Evolutionary conservation across 169 alveolate genomes (phyloP).

Genomic region (Ophryocystis elektroscirrha): DNA sequence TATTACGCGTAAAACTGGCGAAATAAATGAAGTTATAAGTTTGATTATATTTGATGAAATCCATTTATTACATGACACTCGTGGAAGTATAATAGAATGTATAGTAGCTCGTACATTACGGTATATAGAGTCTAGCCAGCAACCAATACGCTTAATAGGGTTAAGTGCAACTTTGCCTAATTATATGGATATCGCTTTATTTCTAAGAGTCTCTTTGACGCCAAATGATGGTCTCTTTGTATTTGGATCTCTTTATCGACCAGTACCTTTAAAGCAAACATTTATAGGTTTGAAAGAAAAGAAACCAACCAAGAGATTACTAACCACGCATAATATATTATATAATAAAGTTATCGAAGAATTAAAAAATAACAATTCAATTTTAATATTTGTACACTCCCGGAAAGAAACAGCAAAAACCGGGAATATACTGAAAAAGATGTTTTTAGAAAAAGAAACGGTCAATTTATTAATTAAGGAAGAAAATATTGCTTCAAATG

Average conservation of each 20-base stretch:
- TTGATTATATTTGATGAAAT: slow-evolving; percentile 96
- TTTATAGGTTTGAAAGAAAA: slow-evolving; percentile 92
- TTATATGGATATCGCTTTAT: slow-evolving; percentile 90
- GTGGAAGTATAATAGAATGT: slow-evolving; percentile 98
- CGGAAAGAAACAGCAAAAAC: slow-evolving; percentile 95
- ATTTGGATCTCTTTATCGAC: slow-evolving; percentile 84
- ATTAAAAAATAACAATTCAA: slow-evolving; percentile 63
- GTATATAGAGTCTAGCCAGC: slow-evolving; percentile 55
- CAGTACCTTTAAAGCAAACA: slow-evolving; percentile 87
- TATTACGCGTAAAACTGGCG: slow-evolving; percentile 88
- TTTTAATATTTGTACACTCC: slow-evolving; percentile 90
- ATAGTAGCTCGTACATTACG: slow-evolving; percentile 91
- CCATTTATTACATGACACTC: slow-evolving; percentile 90
- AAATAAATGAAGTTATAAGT: slow-evolving; percentile 73
- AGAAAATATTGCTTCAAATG: slow-evolving; percentile 61
- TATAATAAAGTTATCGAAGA: slow-evolving; percentile 62
- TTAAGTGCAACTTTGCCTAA: slow-evolving; percentile 99
- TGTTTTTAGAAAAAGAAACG: slow-evolving; percentile 59
- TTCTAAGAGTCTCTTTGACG: slow-evolving; percentile 62
- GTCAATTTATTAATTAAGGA: slow-evolving; percentile 52
- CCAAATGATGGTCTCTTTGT: slow-evolving; percentile 67
- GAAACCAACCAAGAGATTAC: slow-evolving; percentile 75
- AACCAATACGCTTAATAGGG: slow-evolving; percentile 69
- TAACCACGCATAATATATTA: slow-evolving; percentile 76
- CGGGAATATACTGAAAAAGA: slow-evolving; percentile 65